phyloP scores from a whole-genome alignment of 208 protist genomes.

The Trichomonas gallinae region DNA sequence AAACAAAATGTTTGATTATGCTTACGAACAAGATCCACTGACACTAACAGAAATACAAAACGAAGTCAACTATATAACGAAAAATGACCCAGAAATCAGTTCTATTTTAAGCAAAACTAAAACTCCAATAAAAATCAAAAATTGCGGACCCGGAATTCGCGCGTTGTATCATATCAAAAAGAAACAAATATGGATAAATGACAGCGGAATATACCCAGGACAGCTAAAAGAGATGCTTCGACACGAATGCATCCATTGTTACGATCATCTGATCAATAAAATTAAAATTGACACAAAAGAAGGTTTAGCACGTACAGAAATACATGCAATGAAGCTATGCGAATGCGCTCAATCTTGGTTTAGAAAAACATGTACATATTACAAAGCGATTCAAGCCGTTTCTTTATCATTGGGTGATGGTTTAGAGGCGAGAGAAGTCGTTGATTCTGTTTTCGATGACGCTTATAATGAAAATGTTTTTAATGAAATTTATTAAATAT shows the following conservation, averaged over 20 bases:
- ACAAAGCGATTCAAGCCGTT: conserved; percentile 16
- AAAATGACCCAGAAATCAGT: background rate
- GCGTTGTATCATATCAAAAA: background rate
- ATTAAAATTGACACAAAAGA: background rate
- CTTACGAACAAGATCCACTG: background rate
- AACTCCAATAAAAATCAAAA: background rate
- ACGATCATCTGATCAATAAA: background rate
- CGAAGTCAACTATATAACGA: background rate
- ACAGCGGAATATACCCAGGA: background rate
- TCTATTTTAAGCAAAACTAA: background rate
- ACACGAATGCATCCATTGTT: background rate
- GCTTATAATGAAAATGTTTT: background rate
- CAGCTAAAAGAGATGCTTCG: background rate
- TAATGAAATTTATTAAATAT: background rate
- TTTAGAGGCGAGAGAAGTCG: background rate
- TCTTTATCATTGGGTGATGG: background rate
- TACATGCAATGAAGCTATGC: conserved; percentile 4
- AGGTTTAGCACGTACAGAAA: background rate
- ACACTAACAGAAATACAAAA: background rate
- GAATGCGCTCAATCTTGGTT: background rate
- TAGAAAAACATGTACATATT: background rate
- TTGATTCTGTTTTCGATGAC: background rate
- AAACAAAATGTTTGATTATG: background rate
- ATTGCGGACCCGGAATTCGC: background rate
- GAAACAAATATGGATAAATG: background rate